Base-by-base conservation (phyloP, 176 grass and related monocot species). In the Themeda triandra region DNA sequence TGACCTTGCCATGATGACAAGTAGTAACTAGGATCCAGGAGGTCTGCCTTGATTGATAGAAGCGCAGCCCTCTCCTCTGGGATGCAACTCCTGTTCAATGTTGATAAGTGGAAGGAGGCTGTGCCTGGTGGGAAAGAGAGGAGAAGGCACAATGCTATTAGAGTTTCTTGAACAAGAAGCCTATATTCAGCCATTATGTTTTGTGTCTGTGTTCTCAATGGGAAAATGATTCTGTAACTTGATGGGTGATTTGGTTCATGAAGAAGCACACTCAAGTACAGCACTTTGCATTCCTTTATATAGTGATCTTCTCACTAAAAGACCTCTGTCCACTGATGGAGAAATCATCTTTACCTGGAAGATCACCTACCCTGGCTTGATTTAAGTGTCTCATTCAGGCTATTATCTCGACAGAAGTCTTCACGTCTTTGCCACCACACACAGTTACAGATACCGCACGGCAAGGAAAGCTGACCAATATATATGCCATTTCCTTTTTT, bases 1-100 rank as follows among this genome's bases (percentile, higher is more conserved):
- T n/a, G n/a, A n/a, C n/a, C n/a, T n/a, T 70, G 82, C 89, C 85
- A 91, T 51, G 81, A 84, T 2, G 19, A 69, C 15, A 91, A 70
- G 44, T 67, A 9, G 28, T 59, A 28, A 5, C 41, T 14, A 1
- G 85, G 85, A 25, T 85, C 81, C 10, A 24, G 25, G 45, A 88
- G 62, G 40, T n/a, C 30, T 56, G 27, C 65, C 77, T 88, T 91
- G 63, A 91, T 76, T 35, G 48, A 56, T 21, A 85, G 69, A 63
- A 91, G 85, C 0, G 80, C 70, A 3, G 10, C 77, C 56, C 85
- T 80, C 73, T 85, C 75, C 1, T 39, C 15, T 12, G 60, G 0
- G 42, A 88, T 25, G 76, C 89, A 91, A 63, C 70, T 51, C 13
- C 25, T 8, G 1, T 66, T 81, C 1, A 6, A 36, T 64, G 29